Evolutionary conservation across 148 eudicot species (phyloP), one percentile per base, ranked within the genome.

Genomic region (Camellia japonica): DNA sequence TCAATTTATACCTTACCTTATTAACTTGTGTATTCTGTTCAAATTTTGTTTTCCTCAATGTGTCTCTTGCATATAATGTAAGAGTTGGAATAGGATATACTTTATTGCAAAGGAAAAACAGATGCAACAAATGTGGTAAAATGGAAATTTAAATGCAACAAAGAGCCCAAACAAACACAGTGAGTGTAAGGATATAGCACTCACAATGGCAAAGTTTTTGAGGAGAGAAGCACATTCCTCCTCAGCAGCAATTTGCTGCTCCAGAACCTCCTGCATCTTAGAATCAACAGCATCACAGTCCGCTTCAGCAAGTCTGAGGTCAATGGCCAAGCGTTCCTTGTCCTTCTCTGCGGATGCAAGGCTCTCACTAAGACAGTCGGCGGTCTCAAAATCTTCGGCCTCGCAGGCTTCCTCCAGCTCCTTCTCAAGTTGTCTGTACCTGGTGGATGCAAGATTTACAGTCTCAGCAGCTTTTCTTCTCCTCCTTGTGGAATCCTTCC

Each of bases 311-410:
- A 86, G 90, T 77, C 91, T 83, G 9, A 91, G 85, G 61, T 59
- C 85, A 63, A 71, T 80, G 20, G 83, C 73, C 77, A 89, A 80
- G 38, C 18, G 44, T 81, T 87, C 91, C 78, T 82, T 93, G 61
- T 91, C 91, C 85, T 86, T 87, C 69, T 93, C 94, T 20, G 93
- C 91, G 75, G 88, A 80, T 23, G 89, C 89, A 68, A 93, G 91
- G 68, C 85, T 89, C 78, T 89, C 94, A 77, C 97, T 91, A 58
- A 93, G 87, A 65, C 79, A 81, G 43, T 93, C 97, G 3, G 97
- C 97, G 66, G 70, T 86, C 90, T 93, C 97, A 52, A 93, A 93
- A 83, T 93, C 97, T 81, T 93, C 97, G 42, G 90, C 90, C 86
- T 93, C 97, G 76, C 94, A 91, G 8, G 97, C 97, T 80, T 87